These are phyloP conservation scores for Globisporangium polare DNA, from an alignment of 352 stramenopile species.

Conservation along the genomic window DNA sequence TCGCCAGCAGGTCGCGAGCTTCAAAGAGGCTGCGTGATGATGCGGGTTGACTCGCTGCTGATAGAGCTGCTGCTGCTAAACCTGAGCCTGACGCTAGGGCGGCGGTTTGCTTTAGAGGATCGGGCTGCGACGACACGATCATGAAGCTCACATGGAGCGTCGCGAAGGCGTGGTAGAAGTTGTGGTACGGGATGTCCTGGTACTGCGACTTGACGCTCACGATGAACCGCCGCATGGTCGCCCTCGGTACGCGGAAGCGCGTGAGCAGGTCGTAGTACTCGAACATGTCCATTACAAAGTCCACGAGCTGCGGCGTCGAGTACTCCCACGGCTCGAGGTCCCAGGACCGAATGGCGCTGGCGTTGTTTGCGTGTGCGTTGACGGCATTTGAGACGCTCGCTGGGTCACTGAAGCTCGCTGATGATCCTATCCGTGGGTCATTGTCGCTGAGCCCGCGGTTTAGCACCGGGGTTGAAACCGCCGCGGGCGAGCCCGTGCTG, in stretches of 20 bases:
- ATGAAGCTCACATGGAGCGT: constrained; percentile 82
- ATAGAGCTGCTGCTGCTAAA: background rate
- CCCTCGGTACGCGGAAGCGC: constrained; percentile 45
- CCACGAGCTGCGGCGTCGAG: constrained; percentile 58
- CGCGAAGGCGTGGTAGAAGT: constrained; percentile 80
- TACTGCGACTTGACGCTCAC: constrained; percentile 69
- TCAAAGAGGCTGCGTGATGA: constrained; percentile 30
- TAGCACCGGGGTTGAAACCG: constrained; percentile 1
- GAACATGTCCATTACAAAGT: constrained; percentile 71
- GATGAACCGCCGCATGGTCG: constrained; percentile 66
- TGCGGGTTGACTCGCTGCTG: background rate
- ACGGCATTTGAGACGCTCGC: background rate
- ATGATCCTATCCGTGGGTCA: constrained; percentile 24
- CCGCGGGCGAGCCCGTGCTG: constrained; percentile 15
- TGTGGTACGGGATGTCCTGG: constrained; percentile 83
- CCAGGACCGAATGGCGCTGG: constrained; percentile 34
- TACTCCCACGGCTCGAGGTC: constrained; percentile 61
- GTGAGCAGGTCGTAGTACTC: constrained; percentile 60
- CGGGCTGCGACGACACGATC: constrained; percentile 48
- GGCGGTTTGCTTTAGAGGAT: background rate
- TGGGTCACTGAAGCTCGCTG: constrained; percentile 29
- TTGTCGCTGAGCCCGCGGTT: constrained; percentile 19
- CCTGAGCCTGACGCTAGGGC: background rate
- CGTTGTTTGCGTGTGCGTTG: background rate
- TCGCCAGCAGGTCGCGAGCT: constrained; percentile 51